A percentile compares a stretch with the other conserved stretches of the same genome.
Conservation (phyloP, 2,329 filamentous ascomycete genomes). For the Apiospora kogelbergensis region DNA sequence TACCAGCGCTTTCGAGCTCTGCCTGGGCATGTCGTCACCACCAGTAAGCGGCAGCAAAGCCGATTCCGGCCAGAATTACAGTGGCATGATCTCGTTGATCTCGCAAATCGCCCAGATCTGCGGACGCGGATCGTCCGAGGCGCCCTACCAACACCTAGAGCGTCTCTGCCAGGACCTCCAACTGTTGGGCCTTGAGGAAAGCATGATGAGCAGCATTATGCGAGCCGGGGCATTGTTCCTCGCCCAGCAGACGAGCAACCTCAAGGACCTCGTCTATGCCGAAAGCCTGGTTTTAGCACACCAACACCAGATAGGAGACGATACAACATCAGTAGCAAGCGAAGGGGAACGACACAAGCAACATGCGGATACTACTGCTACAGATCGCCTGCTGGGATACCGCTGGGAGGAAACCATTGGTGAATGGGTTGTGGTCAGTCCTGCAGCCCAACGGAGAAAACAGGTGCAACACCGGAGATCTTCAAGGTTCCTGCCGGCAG, state of each 20-base stretch:
- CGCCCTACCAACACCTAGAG: constrained; percentile 28
- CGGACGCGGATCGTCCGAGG: constrained; percentile 25
- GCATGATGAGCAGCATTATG: constrained; percentile 38
- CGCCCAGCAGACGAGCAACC: constrained; percentile 51
- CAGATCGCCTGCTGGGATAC: constrained; percentile 26
- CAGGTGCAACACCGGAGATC: constrained; percentile 21
- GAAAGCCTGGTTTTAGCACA: constrained; percentile 38
- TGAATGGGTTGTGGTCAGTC: constrained; percentile 55
- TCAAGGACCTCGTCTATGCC: constrained; percentile 54
- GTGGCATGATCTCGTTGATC: constrained; percentile 27
- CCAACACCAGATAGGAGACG: not conserved
- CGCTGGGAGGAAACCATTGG: constrained; percentile 57
- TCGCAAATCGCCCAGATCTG: constrained; percentile 29
- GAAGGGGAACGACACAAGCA: not conserved
- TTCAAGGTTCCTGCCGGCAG: constrained; percentile 13
- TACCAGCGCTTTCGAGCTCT: not conserved
- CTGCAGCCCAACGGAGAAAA: constrained; percentile 27
- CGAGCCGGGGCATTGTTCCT: constrained; percentile 50
- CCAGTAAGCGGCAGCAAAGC: not conserved
- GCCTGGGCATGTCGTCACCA: not conserved
- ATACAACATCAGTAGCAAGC: not conserved
- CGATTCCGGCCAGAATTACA: constrained; percentile 20
- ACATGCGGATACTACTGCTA: not conserved
- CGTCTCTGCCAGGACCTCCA: constrained; percentile 41
- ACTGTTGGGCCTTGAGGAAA: constrained; percentile 30